Percentiles rank a stretch among this genome's conserved stretches.
Conservation (phyloP, 495 filamentous ascomycete species). For the Rhypophila decipiens region DNA sequence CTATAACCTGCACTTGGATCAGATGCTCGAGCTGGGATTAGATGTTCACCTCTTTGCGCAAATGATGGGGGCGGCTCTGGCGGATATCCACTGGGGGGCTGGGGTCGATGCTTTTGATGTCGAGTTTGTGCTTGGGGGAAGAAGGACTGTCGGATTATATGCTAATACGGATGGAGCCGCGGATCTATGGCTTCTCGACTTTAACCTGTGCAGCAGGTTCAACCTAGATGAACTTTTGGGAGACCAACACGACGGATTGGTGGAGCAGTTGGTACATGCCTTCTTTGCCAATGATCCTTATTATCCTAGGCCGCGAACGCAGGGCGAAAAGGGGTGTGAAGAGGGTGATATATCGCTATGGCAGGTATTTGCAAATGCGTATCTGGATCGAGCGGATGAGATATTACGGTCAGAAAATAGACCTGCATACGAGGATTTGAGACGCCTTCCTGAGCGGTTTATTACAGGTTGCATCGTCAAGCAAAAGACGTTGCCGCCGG, state of each 20-base stretch:
- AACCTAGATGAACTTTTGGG: neutral
- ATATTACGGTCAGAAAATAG: too few relatives aligned
- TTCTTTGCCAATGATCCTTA: neutral
- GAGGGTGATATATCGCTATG: too few relatives aligned
- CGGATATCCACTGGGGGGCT: slow-evolving; percentile 13
- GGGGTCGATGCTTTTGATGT: slow-evolving; percentile 12
- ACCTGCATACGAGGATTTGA: too few relatives aligned
- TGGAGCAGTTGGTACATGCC: neutral
- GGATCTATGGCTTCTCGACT: neutral
- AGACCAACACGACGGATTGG: neutral
- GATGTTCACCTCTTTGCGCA: slow-evolving; percentile 2
- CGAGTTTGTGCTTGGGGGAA: slow-evolving; percentile 19
- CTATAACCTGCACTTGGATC: slow-evolving; percentile 14
- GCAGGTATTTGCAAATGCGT: too few relatives aligned
- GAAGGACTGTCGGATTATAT: too few relatives aligned
- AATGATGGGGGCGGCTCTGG: slow-evolving; percentile 9
- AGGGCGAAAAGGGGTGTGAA: too few relatives aligned
- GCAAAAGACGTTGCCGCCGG: too few relatives aligned
- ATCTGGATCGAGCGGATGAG: too few relatives aligned
- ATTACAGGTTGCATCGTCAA: too few relatives aligned
- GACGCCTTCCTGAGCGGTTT: too few relatives aligned
- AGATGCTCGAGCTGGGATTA: slow-evolving; percentile 9
- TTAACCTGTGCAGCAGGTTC: neutral
- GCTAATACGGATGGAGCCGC: too few relatives aligned
- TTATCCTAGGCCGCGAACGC: neutral